These are phyloP conservation scores for Candida hispaniensis DNA, from an alignment of 805 yeast species.

Conservation along the genomic window DNA sequence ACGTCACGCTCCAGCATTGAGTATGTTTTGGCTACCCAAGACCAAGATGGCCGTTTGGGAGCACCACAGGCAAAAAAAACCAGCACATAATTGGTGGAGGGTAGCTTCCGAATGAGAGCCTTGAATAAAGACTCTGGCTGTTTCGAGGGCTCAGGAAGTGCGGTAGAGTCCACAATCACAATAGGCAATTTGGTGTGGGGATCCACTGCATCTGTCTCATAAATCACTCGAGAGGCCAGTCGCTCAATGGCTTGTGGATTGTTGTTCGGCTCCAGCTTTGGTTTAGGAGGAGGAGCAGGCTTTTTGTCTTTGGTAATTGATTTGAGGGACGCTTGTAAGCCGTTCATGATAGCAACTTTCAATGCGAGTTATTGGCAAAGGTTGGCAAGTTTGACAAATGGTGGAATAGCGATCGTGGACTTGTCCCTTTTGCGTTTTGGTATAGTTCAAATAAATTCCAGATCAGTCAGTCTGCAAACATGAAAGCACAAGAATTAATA, in stretches of 20 bases:
- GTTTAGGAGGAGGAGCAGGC: slow-evolving; percentile 17
- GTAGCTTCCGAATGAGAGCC: slow-evolving; percentile 45
- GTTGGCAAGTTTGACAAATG: too few species aligned
- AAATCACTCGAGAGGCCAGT: slow-evolving; percentile 38
- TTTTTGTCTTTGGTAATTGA: too few species aligned
- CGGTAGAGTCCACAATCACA: slow-evolving; percentile 74
- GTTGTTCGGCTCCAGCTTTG: not conserved
- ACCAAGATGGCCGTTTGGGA: slow-evolving; percentile 48
- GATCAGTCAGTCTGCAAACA: too few species aligned
- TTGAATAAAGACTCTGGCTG: slow-evolving; percentile 44
- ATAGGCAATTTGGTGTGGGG: slow-evolving; percentile 60
- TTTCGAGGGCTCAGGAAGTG: slow-evolving; percentile 52
- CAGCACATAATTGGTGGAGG: slow-evolving; percentile 51
- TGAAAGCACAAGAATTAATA: too few species aligned
- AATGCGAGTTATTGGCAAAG: too few species aligned
- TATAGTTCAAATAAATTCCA: too few species aligned
- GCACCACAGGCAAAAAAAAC: slow-evolving; percentile 80
- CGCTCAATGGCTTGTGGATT: slow-evolving; percentile 9
- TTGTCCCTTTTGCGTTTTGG: too few species aligned
- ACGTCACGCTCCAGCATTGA: slow-evolving; percentile 46
- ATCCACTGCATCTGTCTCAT: slow-evolving; percentile 49
- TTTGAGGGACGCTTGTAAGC: too few species aligned
- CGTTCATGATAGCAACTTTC: too few species aligned
- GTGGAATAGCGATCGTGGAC: too few species aligned
- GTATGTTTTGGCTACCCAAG: slow-evolving; percentile 56